phyloP scores from a whole-genome alignment of 768 basidiomycete species.

The Amyloporia xantha region DNA sequence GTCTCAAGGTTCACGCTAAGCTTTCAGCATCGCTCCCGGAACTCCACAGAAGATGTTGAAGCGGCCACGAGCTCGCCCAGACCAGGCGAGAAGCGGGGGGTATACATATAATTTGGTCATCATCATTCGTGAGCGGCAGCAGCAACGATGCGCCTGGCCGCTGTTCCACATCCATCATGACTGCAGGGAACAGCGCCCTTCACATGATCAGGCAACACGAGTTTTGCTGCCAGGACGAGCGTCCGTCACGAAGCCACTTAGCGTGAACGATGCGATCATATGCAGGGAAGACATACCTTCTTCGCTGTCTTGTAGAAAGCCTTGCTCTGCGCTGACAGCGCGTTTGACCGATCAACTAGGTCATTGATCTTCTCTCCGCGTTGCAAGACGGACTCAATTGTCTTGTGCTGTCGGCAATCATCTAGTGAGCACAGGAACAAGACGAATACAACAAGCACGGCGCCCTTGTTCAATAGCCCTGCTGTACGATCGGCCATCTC shows the following conservation, averaged over 20 bases:
- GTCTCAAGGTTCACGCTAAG: too few relatives aligned
- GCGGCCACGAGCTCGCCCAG: too few relatives aligned
- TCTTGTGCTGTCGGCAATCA: slow-evolving; percentile 82
- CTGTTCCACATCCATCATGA: not conserved
- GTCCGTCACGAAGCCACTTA: not conserved
- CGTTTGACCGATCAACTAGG: slow-evolving; percentile 88
- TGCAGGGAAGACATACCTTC: slow-evolving; percentile 55
- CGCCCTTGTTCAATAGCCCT: not conserved
- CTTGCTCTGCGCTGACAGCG: slow-evolving; percentile 85
- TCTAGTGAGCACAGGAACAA: too few relatives aligned
- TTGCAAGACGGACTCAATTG: slow-evolving; percentile 94
- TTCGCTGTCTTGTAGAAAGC: slow-evolving; percentile 99
- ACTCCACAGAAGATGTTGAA: too few relatives aligned
- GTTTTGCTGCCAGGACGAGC: slow-evolving; percentile 66
- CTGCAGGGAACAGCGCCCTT: not conserved
- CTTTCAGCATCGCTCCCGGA: too few relatives aligned
- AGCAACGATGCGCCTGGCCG: not conserved
- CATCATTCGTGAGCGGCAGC: too few relatives aligned
- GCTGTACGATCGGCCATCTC: not conserved
- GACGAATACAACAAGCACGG: not conserved
- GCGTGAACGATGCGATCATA: not conserved
- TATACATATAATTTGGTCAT: too few relatives aligned
- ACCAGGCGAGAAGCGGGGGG: too few relatives aligned
- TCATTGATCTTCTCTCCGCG: slow-evolving; percentile 96
- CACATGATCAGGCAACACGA: slow-evolving; percentile 89